Evolutionary conservation across 2,329 filamentous ascomycete species (phyloP), one percentile per base, ranked within the genome.

Genomic region (Passalora sequoiae): DNA sequence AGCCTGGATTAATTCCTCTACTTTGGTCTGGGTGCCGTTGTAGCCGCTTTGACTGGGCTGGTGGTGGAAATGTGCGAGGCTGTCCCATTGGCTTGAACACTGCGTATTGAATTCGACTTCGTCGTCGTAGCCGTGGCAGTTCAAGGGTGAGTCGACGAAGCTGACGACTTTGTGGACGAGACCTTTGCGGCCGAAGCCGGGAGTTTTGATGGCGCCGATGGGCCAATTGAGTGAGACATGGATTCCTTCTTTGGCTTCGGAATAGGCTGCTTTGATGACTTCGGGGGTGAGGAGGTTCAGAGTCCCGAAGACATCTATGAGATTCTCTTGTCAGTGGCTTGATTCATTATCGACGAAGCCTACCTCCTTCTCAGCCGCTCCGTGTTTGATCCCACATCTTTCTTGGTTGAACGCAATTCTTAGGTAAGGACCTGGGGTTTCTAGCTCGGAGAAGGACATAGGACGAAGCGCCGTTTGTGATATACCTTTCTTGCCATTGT

Each of bases 61-160:
- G 53, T 63, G 61, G 43, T 64, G 64, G 50, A 62, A 66, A 45
- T 67, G 67, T 43, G 67, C 65, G 4, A 73, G 61, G 15, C 66
- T 65, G 54, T 74, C 71, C 69, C 70, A 73, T 43, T 73, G 70
- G 22, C 58, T 65, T 22, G 62, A 64, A 37, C 60, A 62, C 50
- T 74, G 71, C 4, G 71, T 73, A 49, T 73, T 73, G 47, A 71
- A 66, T 32, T 60, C 61, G n/a, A 69, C 42, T 9, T 75, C 62
- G 33, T 75, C 69, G 20, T 73, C 67, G 51, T 69, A 68, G 28
- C 57, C 60, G 32, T 63, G 52, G 64, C 62, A 17, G 36, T 41
- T 44, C 1, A 61, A 33, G 60, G 71, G 13, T 47, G 58, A 30
- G 65, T 69, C 31, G n/a, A 51, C 40, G 40, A 66, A 62, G 37